Evolutionary conservation across 2,329 filamentous ascomycete species (phyloP), one percentile per base, ranked within the genome.

Genomic region (Atkinsonella texensis): DNA sequence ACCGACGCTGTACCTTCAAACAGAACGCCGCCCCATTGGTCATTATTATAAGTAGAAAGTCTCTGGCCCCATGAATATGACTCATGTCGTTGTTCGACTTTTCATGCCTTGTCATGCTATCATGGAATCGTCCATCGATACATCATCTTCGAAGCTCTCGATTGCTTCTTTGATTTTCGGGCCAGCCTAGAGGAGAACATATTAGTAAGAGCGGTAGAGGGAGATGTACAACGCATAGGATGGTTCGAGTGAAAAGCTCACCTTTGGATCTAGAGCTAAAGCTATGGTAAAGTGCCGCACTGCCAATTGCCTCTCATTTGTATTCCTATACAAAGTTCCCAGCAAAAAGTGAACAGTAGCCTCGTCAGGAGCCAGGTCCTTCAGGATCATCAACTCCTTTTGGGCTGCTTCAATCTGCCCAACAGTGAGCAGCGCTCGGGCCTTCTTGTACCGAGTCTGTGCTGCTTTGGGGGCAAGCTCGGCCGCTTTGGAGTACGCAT

Each of bases 81-180:
- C 28, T 28, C 5, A 7, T 28, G 28, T 28, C 7, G 4, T 28
- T 28, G 55, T 57, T 77, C 10, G 40, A 31, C 31, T 18, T 13
- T 18, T 4, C 4, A 28, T 23, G 13, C 28, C n/a, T 38, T 32
- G 20, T 50, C 68, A 79, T 69, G 69, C 70, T 68, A 80, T 79
- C 74, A 81, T 80, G 54, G 77, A 81, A 64, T 83, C 79, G 55
- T 83, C 78, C 67, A 87, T 81, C 52, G 83, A 79, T 53, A 87
- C 82, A 54, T 87, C 84, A 52, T 89, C 84, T 61, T 95, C 89
- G 53, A 97, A 78, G 60, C 84, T 85, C 72, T 97, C 91, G 71
- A 98, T 96, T 17, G 89, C 89, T 65, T 95, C 89, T 70, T 97
- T 98, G 69, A 98, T 96, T 67, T 89, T 85, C 56, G 87, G 85